A percentile compares a stretch with the other conserved stretches of the same genome.
These are phyloP conservation scores for Ogataea hybrid DNA, from an alignment of 1,139 yeast genomes.

Conservation along the genomic window DNA sequence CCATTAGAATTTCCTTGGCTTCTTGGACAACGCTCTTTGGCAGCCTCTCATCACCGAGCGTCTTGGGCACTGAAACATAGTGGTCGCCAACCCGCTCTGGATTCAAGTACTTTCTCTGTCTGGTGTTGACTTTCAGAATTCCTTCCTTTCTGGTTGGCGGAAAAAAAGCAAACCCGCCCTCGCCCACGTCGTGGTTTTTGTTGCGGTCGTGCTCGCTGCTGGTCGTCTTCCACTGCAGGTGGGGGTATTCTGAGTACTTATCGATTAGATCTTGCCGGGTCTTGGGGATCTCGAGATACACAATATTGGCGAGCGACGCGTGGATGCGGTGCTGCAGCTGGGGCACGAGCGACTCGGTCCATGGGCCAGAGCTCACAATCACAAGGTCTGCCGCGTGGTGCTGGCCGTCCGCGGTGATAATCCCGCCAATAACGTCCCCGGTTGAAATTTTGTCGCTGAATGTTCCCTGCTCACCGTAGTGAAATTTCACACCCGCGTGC, in stretches of 20 bases:
- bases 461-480: conserved; percentile 21
- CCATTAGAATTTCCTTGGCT: conserved; percentile 13
- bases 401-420: conserved; percentile 32
- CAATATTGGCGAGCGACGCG: conserved; percentile 33
- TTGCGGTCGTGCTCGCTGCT: conserved; percentile 8
- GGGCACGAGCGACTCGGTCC: conserved; percentile 37
- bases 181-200: conserved; percentile 5
- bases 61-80: conserved; percentile 16
- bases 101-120: conserved; percentile 19
- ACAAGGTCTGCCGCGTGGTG: conserved; percentile 32
- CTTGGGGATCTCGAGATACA: conserved; percentile 29
- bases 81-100: conserved; percentile 15
- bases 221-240: conserved; percentile 17
- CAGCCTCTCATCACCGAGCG: conserved; percentile 12
- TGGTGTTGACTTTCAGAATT: conserved; percentile 16
- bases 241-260: conserved; percentile 24
- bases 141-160: conserved; percentile 20
- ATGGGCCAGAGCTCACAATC: conserved; percentile 40
- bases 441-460: neutral
- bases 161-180: conserved; percentile 21
- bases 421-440: conserved; percentile 23
- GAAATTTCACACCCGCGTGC: conserved; percentile 30
- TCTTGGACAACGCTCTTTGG: conserved; percentile 15
- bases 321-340: conserved; percentile 28
- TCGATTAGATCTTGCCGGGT: conserved; percentile 29